Evolutionary conservation across 2,329 filamentous ascomycete genomes (phyloP).

Genomic region (Ophiostoma fasciatum): DNA sequence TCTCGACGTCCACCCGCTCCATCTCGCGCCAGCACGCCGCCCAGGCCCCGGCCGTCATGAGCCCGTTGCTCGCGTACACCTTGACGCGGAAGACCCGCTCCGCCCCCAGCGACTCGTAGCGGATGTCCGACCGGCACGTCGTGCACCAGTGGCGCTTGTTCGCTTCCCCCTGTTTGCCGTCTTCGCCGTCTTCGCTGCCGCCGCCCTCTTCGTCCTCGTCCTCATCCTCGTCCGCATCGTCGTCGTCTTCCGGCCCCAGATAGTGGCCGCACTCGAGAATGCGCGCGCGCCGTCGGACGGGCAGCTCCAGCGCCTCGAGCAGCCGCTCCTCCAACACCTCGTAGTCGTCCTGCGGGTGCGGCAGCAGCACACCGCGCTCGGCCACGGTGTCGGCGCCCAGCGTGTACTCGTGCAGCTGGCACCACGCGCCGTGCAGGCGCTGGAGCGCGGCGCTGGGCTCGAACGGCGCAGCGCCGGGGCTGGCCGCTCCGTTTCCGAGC

Average conservation of each 20-base stretch:
- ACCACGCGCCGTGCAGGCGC: constrained; percentile 46
- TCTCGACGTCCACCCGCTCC: constrained; percentile 94
- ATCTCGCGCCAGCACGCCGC: constrained; percentile 90
- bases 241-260: constrained; percentile 42
- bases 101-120: constrained; percentile 35
- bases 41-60: constrained; percentile 90
- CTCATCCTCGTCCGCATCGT: constrained; percentile 24
- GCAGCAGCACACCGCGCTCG: constrained; percentile 57
- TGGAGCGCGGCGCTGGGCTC: constrained; percentile 31
- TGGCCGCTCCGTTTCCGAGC: constrained; percentile 5
- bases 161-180: constrained; percentile 6
- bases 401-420: constrained; percentile 48
- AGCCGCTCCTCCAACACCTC: constrained; percentile 66
- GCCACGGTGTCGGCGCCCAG: constrained; percentile 53
- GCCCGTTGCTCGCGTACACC: constrained; percentile 85
- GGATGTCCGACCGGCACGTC: constrained; percentile 40
- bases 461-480: background rate
- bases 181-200: constrained; percentile 26
- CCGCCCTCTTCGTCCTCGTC: constrained; percentile 25
- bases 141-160: constrained; percentile 39
- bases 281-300: constrained; percentile 45
- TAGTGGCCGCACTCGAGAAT: constrained; percentile 69
- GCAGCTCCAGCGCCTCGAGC: constrained; percentile 59
- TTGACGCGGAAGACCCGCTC: constrained; percentile 60
- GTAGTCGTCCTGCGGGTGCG: constrained; percentile 68